phyloP scores from a whole-genome alignment of 495 filamentous ascomycete species.

The Aspergillus ostianus region DNA sequence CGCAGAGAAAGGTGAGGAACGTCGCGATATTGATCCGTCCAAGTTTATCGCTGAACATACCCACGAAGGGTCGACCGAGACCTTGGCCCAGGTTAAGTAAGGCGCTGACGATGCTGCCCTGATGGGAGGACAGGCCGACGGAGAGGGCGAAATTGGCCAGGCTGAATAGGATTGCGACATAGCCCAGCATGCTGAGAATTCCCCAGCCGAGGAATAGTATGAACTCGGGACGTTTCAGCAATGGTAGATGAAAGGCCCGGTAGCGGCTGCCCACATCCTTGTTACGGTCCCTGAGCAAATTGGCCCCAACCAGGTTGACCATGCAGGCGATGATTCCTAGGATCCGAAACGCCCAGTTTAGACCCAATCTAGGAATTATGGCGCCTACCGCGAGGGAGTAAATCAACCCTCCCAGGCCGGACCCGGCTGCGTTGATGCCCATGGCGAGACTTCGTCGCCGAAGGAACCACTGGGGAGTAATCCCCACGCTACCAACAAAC shows the following conservation, averaged over 20 bases:
- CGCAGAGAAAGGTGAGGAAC: conserved; percentile 61
- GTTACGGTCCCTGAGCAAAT: conserved; percentile 70
- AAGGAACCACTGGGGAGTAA: conserved; percentile 79
- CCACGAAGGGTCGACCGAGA: conserved; percentile 69
- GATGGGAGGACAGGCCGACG: conserved; percentile 63
- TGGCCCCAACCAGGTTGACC: conserved; percentile 59
- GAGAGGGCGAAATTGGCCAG: conserved; percentile 68
- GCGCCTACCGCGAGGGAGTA: conserved; percentile 50
- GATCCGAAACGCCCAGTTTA: conserved; percentile 73
- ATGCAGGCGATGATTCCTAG: conserved; percentile 65
- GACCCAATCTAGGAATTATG: conserved; percentile 59
- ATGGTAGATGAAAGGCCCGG: conserved; percentile 58
- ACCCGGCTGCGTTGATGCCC: conserved; percentile 68
- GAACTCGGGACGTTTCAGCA: conserved; percentile 62
- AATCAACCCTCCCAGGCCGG: conserved; percentile 71
- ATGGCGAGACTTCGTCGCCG: conserved; percentile 68
- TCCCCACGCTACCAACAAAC: conserved; percentile 68
- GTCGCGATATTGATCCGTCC: conserved; percentile 74
- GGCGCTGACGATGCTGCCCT: conserved; percentile 69
- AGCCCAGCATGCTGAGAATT: conserved; percentile 70
- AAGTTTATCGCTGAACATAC: conserved; percentile 67
- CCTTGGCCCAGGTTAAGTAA: conserved; percentile 71
- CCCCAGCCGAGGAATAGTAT: conserved; percentile 66
- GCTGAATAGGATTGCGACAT: conserved; percentile 74
- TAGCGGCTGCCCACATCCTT: conserved; percentile 61